Base-by-base conservation (phyloP, 1,284 basidiomycete species). In the Peniophora sp. region DNA sequence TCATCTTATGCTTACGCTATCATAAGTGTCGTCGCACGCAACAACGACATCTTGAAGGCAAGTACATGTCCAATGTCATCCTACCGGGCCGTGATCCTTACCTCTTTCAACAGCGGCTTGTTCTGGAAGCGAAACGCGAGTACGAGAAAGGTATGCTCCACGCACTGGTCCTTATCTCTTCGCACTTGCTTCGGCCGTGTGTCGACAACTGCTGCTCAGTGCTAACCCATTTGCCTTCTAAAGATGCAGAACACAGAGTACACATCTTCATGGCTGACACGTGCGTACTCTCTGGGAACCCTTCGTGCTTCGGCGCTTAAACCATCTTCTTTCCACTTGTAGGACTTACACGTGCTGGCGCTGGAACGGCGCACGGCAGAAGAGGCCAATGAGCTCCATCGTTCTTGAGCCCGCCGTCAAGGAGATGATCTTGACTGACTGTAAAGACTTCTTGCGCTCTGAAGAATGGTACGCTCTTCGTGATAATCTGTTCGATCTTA, bases 241-340 rank as follows among this genome's bases (percentile, higher is more conserved):
- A 6, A 32, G 88, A 91, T 65, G 86, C 89, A 52, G 87, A 89
- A 59, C 88, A 91, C 61, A 82, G 86, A 54, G 88, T 91, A 49
- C 88, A 91, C 61, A 91, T 91, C 55, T 91, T 85, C 68, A 75
- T 91, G 70, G 89, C 85, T 36, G 89, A 91, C 69, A 85, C 84
- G 85, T 90, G 75, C 76, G 27, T 32, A 5, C 84, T 64, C 50
- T 53, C 49, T 35, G 51, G 58, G 46, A 49, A 45, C 39, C 50
- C 34, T 35, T 51, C 22, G 49, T 27, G 39, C 47, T 41, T 34
- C 43, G 45, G 50, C 20, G 23, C 50, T 49, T 48, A 47, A 49
- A 35, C 52, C 50, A 12, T 6, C 27, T 5, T 32, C 27, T 32
- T 32, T 12, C 12, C 12, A 6, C 27, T 35, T 50, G 39, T 49